A percentile compares a stretch with the other conserved stretches of the same genome.
phyloP scores from a whole-genome alignment of 192 early-diverging fungal genomes.

The Diversispora eburnea region DNA sequence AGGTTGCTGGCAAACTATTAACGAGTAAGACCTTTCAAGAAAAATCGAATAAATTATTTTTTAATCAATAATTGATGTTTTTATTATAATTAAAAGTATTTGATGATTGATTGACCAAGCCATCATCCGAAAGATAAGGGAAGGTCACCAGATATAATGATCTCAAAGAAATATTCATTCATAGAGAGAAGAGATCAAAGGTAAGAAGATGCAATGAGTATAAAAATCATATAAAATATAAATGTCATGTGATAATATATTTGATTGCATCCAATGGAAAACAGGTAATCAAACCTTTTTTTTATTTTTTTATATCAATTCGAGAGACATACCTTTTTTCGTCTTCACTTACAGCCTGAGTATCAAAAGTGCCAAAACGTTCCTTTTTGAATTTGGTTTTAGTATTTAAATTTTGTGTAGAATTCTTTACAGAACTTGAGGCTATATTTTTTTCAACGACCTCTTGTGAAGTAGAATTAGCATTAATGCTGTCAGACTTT shows the following conservation, averaged over 20 bases:
- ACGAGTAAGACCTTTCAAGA: constrained; percentile 52
- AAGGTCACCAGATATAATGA: neutral
- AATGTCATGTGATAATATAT: neutral
- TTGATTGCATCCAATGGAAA: neutral
- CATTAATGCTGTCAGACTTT: neutral
- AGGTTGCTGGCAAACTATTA: constrained; percentile 71
- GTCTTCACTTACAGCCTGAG: constrained; percentile 9
- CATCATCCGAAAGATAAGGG: neutral
- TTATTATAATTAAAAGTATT: neutral
- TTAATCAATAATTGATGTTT: neutral
- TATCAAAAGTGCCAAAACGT: constrained; percentile 19
- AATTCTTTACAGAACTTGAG: neutral
- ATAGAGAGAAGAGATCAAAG: neutral
- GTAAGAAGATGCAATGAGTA: neutral
- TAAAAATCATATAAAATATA: too few species aligned
- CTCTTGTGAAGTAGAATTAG: neutral
- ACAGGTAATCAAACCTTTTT: neutral
- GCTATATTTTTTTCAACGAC: constrained; percentile 14
- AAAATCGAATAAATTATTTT: constrained; percentile 2
- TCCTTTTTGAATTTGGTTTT: constrained; percentile 17
- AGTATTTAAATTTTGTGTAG: neutral
- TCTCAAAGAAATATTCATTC: constrained; percentile 1
- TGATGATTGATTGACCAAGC: neutral
- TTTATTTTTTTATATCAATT: neutral
- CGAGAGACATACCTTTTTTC: constrained; percentile 15